Percentiles rank a stretch among this genome's conserved stretches.
phyloP scores from a whole-genome alignment of 2,329 filamentous ascomycete species.

The Hortaea werneckii region DNA sequence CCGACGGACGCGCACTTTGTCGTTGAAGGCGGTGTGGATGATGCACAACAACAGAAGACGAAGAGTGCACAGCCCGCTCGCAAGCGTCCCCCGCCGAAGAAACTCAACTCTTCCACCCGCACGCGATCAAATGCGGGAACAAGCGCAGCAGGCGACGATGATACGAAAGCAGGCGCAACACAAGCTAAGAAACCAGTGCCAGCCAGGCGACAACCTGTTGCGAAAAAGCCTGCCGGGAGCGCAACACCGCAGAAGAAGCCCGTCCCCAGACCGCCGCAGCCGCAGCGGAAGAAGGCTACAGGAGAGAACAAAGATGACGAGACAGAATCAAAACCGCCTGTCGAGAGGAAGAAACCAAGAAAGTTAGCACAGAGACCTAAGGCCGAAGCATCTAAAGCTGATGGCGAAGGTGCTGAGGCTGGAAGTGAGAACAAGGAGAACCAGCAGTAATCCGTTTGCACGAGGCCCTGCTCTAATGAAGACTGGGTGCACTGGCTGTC shows the following conservation, averaged over 20 bases:
- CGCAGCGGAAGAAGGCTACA: slow-evolving; percentile 7
- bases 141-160: slow-evolving; percentile 3
- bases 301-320: slow-evolving; percentile 5
- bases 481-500: no score
- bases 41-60: slow-evolving; percentile 6
- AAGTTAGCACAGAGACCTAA: slow-evolving; percentile 14
- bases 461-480: no score
- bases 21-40: slow-evolving; percentile 23
- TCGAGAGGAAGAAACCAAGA: slow-evolving; percentile 22
- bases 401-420: background rate
- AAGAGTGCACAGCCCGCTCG: slow-evolving; percentile 12
- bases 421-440: background rate
- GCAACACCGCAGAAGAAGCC: slow-evolving; percentile 5
- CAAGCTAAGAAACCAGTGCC: slow-evolving; percentile 6
- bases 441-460: background rate
- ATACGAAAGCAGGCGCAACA: background rate
- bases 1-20: slow-evolving; percentile 37
- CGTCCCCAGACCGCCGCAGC: slow-evolving; percentile 11
- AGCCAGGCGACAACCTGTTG: slow-evolving; percentile 3
- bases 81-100: slow-evolving; percentile 14
- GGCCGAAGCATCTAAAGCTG: slow-evolving; percentile 1
- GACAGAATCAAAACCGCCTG: slow-evolving; percentile 6
- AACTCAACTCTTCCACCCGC: slow-evolving; percentile 6
- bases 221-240: slow-evolving; percentile 6
- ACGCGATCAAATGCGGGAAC: slow-evolving; percentile 9